phyloP scores from a whole-genome alignment of 176 grass and related monocot species.

The Eleusine coracana region DNA sequence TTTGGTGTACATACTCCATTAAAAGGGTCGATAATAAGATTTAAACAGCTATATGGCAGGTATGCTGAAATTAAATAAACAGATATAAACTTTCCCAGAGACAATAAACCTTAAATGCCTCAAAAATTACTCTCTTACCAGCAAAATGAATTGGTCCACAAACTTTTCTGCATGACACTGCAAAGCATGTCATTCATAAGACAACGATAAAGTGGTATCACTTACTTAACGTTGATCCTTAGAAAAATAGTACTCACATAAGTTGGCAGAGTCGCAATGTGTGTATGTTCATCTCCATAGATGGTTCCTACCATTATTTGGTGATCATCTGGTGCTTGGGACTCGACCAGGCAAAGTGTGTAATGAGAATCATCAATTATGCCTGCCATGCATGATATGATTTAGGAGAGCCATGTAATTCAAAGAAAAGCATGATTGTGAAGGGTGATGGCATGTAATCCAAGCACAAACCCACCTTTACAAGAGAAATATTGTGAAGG shows the following conservation, averaged over 20 bases:
- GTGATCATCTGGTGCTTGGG: constrained; percentile 41
- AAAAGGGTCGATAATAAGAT: no score
- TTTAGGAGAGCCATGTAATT: constrained; percentile 17
- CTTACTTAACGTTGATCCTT: not conserved
- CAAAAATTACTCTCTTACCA: constrained; percentile 59
- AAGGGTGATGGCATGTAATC: no score
- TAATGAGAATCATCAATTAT: constrained; percentile 47
- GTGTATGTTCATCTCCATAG: constrained; percentile 33
- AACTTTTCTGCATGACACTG: constrained; percentile 58
- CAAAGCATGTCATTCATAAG: constrained; percentile 34
- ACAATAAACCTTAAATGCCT: not conserved
- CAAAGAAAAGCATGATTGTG: constrained; percentile 23
- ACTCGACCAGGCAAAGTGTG: constrained; percentile 52
- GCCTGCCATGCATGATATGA: constrained; percentile 34
- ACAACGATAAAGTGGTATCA: constrained; percentile 11
- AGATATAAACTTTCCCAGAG: not conserved
- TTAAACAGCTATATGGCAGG: no score
- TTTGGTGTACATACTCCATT: no score
- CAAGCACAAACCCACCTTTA: constrained; percentile 33
- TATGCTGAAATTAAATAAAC: not conserved
- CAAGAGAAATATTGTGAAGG: constrained; percentile 42
- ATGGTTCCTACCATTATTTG: constrained; percentile 45
- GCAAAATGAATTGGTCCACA: constrained; percentile 56
- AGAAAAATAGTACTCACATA: constrained; percentile 43
- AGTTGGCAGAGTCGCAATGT: constrained; percentile 44